phyloP scores from a whole-genome alignment of 1,284 basidiomycete genomes.

The Vanrija humicola region DNA sequence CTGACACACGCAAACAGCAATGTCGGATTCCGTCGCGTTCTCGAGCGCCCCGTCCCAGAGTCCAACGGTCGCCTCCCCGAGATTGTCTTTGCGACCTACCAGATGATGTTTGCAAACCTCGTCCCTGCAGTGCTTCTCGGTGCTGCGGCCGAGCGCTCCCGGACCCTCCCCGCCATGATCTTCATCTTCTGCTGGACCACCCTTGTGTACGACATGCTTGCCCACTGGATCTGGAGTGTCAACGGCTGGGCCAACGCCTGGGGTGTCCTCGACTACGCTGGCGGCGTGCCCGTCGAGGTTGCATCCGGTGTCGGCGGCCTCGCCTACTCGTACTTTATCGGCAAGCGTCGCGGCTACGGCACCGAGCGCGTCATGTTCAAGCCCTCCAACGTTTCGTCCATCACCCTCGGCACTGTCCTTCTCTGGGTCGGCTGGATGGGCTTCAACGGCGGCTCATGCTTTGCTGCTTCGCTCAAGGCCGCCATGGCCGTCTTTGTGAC shows the following conservation, averaged over 20 bases:
- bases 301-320: constrained; percentile 81
- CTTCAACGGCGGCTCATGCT: constrained; percentile 65
- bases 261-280: constrained; percentile 75
- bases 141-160: constrained; percentile 77
- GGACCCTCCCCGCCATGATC: constrained; percentile 81
- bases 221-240: constrained; percentile 69
- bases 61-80: constrained; percentile 55
- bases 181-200: constrained; percentile 76
- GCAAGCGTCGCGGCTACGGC: constrained; percentile 59
- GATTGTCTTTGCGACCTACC: constrained; percentile 73
- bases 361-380: constrained; percentile 82
- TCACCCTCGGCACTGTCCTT: constrained; percentile 80
- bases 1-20: constrained; percentile 31
- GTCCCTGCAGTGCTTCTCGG: constrained; percentile 56
- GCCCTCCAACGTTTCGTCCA: constrained; percentile 77
- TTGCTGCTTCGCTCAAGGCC: constrained; percentile 85
- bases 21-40: constrained; percentile 61
- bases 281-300: constrained; percentile 90
- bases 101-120: constrained; percentile 57
- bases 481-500: constrained; percentile 84
- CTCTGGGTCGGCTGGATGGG: constrained; percentile 82
- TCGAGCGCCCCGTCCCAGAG: constrained; percentile 69
- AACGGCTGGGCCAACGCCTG: constrained; percentile 86
- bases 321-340: constrained; percentile 69
- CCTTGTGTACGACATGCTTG: constrained; percentile 65